Evolutionary conservation across 2,329 filamentous ascomycete species (phyloP), one percentile per base, ranked within the genome.

Genomic region (Bipolaris cookei): DNA sequence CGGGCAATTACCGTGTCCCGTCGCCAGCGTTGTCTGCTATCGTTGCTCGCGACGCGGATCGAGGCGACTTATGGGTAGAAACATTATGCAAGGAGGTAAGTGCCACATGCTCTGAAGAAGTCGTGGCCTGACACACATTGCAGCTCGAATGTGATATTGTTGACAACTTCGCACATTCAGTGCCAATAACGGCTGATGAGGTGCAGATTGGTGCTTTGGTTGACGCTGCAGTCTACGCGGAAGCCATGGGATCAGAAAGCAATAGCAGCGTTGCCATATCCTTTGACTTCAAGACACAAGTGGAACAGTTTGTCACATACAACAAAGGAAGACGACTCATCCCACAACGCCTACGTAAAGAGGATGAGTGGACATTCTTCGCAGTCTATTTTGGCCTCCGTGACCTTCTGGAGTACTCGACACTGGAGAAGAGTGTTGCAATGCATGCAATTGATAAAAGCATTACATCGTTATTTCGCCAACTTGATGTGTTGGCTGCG

Each of bases 301-400:
- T 77, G 53, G 68, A 74, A 61, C 71, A 76, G 42, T 77, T 71
- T 51, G 59, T 76, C 16, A 59, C 62, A 30, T 72, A 70, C 46
- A 63, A 63, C 42, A 63, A 65, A 50, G 58, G 59, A n/a, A 54
- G 53, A 47, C 45, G 53, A 14, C 51, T 51, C 34, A 63, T 72
- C 16, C 58, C 67, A 6, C 53, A 63, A 47, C 56, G 62, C 10
- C 61, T 69, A 37, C 56, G 59, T 16, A 60, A 59, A 46, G 49
- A 59, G 11, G 64, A 73, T 30, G 64, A 73, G 46, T 69, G 67
- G 67, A 75, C 69, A 21, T 51, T 75, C 32, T 76, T 76, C 56
- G 75, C 75, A 8, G 66, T 77, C 14, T 71, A 71, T 37, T 76
- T 77, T 47, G 75, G 76, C 13, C 63, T 73, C 18, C 76, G 72